A percentile compares a stretch with the other conserved stretches of the same genome.
phyloP scores from a whole-genome alignment of 768 basidiomycete genomes.

The Mycena metata region DNA sequence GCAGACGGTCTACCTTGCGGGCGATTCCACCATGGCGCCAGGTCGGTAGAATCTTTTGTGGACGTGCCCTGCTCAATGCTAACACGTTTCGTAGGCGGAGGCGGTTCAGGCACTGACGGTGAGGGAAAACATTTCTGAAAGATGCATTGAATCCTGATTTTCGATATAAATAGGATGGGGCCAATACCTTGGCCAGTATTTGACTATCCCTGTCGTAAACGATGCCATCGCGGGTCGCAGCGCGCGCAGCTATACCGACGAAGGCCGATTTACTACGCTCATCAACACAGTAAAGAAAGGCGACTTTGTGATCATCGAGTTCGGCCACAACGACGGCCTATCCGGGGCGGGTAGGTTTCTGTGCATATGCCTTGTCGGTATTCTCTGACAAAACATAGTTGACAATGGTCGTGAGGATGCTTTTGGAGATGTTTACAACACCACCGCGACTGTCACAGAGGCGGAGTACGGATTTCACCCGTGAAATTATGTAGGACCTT shows the following conservation, averaged over 20 bases:
- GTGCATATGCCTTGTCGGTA: neutral
- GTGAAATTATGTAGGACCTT: too few species aligned
- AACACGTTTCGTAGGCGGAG: slow-evolving; percentile 44
- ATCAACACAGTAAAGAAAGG: slow-evolving; percentile 55
- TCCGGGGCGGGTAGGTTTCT: slow-evolving; percentile 15
- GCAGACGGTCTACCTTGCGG: slow-evolving; percentile 59
- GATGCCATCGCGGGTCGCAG: slow-evolving; percentile 60
- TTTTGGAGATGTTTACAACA: slow-evolving; percentile 52
- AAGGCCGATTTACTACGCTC: slow-evolving; percentile 60
- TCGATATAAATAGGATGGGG: slow-evolving; percentile 56
- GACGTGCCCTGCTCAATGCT: neutral
- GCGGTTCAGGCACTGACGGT: slow-evolving; percentile 55
- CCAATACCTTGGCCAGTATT: slow-evolving; percentile 56
- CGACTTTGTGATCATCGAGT: slow-evolving; percentile 55
- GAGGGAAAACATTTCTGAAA: neutral
- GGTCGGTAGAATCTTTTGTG: slow-evolving; percentile 32
- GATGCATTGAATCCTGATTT: neutral
- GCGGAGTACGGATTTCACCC: slow-evolving; percentile 46
- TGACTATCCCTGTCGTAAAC: slow-evolving; percentile 61
- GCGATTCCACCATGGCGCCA: slow-evolving; percentile 61
- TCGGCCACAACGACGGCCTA: slow-evolving; percentile 63
- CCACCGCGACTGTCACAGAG: slow-evolving; percentile 52
- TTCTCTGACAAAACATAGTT: slow-evolving; percentile 24
- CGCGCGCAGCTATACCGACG: slow-evolving; percentile 62
- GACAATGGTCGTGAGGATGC: slow-evolving; percentile 61